Percentiles rank a stretch among this genome's conserved stretches.
These are phyloP conservation scores for Dendrobium nobile DNA, from an alignment of 106 monocot species.

Conservation along the genomic window DNA sequence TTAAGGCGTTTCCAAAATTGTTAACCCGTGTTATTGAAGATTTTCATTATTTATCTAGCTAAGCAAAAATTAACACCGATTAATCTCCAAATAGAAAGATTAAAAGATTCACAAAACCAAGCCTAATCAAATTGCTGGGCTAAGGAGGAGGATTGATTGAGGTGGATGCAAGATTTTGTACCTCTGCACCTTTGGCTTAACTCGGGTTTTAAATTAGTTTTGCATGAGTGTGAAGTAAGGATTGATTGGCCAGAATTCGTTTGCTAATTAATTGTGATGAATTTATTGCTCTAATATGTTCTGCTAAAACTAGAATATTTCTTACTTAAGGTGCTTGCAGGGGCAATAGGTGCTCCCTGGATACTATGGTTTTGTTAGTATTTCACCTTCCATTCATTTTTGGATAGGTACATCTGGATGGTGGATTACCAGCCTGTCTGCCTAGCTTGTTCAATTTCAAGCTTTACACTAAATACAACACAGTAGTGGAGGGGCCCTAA, in stretches of 20 bases:
- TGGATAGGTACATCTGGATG: too few relatives aligned
- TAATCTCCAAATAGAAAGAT: background rate
- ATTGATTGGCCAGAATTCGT: background rate
- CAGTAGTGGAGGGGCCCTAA: too few relatives aligned
- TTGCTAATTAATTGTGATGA: background rate
- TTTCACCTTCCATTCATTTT: background rate
- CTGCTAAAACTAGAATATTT: background rate
- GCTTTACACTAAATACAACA: too few relatives aligned
- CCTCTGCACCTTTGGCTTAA: background rate
- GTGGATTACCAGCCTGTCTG: too few relatives aligned
- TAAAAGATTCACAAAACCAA: background rate
- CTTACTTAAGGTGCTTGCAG: background rate
- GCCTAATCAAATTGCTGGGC: background rate
- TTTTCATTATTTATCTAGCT: background rate
- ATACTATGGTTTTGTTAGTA: background rate
- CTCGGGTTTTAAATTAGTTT: background rate
- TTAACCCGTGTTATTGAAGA: background rate
- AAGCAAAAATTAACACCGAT: background rate
- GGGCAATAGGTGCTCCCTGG: background rate
- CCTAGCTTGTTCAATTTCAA: too few relatives aligned
- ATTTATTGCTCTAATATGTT: background rate
- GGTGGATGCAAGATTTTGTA: background rate
- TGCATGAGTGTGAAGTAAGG: background rate
- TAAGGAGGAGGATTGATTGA: background rate
- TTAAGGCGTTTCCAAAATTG: background rate